phyloP scores from a whole-genome alignment of 768 basidiomycete genomes.

The Tulasnella sp. region DNA sequence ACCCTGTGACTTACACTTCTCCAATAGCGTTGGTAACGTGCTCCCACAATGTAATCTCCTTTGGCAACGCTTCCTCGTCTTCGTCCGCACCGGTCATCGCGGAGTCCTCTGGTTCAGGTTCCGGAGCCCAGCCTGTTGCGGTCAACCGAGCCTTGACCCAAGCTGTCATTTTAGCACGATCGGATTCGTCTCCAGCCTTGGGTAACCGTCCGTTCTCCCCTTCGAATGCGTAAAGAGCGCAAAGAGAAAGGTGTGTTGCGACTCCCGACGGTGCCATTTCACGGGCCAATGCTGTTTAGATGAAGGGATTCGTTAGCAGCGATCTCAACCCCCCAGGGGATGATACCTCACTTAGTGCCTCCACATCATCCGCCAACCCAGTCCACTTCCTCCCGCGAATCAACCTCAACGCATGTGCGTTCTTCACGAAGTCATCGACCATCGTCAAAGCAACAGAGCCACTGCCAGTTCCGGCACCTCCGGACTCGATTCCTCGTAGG shows the following conservation, averaged over 20 bases:
- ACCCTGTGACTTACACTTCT: conserved; percentile 58
- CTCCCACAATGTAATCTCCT: conserved; percentile 26
- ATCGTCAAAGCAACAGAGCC: neutral
- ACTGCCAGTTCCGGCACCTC: conserved; percentile 32
- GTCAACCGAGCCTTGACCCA: conserved; percentile 32
- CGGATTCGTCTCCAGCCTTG: conserved; percentile 25
- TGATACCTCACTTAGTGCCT: conserved; percentile 42
- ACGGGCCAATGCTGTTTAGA: neutral
- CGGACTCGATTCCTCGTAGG: conserved; percentile 42
- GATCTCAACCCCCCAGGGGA: conserved; percentile 42
- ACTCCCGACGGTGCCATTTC: conserved; percentile 23
- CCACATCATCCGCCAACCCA: conserved; percentile 38
- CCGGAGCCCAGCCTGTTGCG: conserved; percentile 44
- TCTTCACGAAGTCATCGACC: conserved; percentile 64
- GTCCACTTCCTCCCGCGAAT: conserved; percentile 59
- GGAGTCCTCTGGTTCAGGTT: conserved; percentile 36
- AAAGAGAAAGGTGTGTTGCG: conserved; percentile 66
- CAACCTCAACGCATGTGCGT: conserved; percentile 63
- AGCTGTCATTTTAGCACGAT: neutral
- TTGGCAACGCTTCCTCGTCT: conserved; percentile 13
- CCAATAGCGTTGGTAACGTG: conserved; percentile 52
- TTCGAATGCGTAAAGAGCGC: conserved; percentile 42
- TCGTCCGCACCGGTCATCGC: conserved; percentile 1
- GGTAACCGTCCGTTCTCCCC: conserved; percentile 23
- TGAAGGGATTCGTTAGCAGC: neutral